Percentiles rank a stretch among this genome's conserved stretches.
Conservation (phyloP, 2,329 filamentous ascomycete genomes). For the Botrytis cinerea region DNA sequence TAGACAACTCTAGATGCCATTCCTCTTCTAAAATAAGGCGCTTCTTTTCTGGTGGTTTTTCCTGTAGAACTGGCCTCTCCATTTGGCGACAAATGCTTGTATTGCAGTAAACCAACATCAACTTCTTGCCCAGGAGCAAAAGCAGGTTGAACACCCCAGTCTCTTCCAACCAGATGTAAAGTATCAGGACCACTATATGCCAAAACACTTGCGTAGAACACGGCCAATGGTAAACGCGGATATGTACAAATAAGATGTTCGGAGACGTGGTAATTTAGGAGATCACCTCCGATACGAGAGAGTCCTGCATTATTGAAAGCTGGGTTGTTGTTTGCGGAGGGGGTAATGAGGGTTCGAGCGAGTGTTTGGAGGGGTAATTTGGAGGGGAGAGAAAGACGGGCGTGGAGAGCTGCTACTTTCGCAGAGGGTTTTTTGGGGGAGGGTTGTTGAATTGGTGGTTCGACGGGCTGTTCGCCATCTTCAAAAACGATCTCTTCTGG, state of each 20-base stretch:
- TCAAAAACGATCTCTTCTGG: conserved; percentile 35
- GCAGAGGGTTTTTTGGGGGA: conserved; percentile 56
- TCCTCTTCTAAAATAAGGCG: conserved; percentile 62
- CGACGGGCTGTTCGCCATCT: conserved; percentile 29
- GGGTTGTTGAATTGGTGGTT: background rate
- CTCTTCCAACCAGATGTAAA: conserved; percentile 69
- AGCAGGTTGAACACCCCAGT: conserved; percentile 93
- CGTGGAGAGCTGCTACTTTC: conserved; percentile 90
- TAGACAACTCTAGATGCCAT: conserved; percentile 76
- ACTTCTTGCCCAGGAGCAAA: conserved; percentile 87
- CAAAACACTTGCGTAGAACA: conserved; percentile 82
- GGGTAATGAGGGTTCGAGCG: conserved; percentile 80
- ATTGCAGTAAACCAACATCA: conserved; percentile 87
- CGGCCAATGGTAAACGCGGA: conserved; percentile 85
- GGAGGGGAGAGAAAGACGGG: conserved; percentile 78
- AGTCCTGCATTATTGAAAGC: conserved; percentile 89
- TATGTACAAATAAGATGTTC: conserved; percentile 88
- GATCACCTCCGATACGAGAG: conserved; percentile 74
- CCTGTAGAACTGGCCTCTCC: conserved; percentile 46
- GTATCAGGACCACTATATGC: conserved; percentile 79
- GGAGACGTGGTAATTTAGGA: conserved; percentile 85
- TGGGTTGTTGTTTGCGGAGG: conserved; percentile 76
- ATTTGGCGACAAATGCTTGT: conserved; percentile 53
- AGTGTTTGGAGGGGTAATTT: conserved; percentile 85
- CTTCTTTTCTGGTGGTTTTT: conserved; percentile 56